Conservation (phyloP, 345 rosid genomes). For the Citrus reticulata region DNA sequence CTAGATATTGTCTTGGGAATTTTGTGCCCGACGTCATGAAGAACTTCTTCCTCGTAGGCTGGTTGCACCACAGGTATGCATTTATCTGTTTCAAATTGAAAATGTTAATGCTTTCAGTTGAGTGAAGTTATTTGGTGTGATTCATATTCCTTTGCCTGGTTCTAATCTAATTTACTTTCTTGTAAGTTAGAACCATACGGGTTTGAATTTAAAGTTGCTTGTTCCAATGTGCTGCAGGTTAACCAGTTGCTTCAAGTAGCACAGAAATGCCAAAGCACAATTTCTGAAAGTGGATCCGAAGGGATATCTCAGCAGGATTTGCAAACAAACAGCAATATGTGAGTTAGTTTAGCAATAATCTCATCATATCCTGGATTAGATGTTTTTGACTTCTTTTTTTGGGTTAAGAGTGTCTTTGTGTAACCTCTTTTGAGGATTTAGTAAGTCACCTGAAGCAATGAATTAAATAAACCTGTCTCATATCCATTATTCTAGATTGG, state of each 20-base stretch:
- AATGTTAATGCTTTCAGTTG: neutral
- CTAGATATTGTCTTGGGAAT: slow-evolving; percentile 97
- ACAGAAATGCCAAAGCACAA: slow-evolving; percentile 91
- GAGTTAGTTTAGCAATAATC: slow-evolving; percentile 23
- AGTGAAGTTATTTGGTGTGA: neutral
- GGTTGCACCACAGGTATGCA: slow-evolving; percentile 88
- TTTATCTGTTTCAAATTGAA: neutral
- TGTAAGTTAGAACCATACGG: neutral
- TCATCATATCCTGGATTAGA: neutral
- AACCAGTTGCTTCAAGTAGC: slow-evolving; percentile 93
- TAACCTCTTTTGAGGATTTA: neutral
- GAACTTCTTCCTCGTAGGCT: slow-evolving; percentile 94
- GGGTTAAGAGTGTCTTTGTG: neutral
- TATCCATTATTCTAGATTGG: neutral
- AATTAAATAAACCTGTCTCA: neutral
- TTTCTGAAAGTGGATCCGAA: slow-evolving; percentile 85
- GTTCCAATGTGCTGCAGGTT: slow-evolving; percentile 46
- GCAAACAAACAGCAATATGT: slow-evolving; percentile 94
- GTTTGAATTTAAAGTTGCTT: neutral
- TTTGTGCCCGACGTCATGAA: slow-evolving; percentile 91
- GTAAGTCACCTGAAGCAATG: neutral
- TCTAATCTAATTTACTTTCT: neutral
- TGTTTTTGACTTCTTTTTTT: neutral
- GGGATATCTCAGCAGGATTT: slow-evolving; percentile 87
- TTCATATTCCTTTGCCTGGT: neutral